Percentiles rank a stretch among this genome's conserved stretches.
phyloP scores from a whole-genome alignment of 768 basidiomycete species.

The Cyclocybe cylindracea region DNA sequence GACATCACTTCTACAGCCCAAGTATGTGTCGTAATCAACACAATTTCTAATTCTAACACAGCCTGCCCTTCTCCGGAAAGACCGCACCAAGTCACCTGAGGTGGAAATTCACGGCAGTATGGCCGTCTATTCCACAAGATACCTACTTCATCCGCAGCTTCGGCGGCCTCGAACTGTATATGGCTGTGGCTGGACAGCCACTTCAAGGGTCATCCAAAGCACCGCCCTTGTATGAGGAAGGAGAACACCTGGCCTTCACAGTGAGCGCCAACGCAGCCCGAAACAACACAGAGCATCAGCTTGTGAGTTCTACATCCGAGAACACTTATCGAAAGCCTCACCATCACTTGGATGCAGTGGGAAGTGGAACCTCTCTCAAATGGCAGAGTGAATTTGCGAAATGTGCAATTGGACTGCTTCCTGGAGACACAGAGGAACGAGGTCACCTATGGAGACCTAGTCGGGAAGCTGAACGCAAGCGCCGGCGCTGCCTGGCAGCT shows the following conservation, averaged over 20 bases:
- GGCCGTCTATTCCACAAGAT: background rate
- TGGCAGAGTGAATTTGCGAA: background rate
- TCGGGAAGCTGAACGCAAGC: too few species aligned
- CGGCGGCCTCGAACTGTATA: background rate
- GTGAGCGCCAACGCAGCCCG: too few species aligned
- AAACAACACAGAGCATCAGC: background rate
- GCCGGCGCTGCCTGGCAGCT: too few species aligned
- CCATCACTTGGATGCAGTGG: background rate
- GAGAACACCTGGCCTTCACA: background rate
- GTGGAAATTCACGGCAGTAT: background rate
- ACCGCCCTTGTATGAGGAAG: background rate
- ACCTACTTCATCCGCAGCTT: background rate
- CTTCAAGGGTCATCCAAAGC: background rate
- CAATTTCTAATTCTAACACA: background rate
- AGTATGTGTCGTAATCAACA: background rate
- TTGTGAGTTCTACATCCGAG: background rate
- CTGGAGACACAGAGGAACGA: too few species aligned
- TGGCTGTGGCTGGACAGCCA: background rate
- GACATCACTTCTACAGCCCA: background rate
- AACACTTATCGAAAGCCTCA: background rate
- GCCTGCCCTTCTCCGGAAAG: background rate
- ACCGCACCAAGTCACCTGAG: background rate
- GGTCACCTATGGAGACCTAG: too few species aligned
- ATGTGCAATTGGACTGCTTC: background rate
- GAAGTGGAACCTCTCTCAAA: background rate